Evolutionary conservation across 768 basidiomycete species (phyloP), one percentile per base, ranked within the genome.

Genomic region (Panellus pusillus): DNA sequence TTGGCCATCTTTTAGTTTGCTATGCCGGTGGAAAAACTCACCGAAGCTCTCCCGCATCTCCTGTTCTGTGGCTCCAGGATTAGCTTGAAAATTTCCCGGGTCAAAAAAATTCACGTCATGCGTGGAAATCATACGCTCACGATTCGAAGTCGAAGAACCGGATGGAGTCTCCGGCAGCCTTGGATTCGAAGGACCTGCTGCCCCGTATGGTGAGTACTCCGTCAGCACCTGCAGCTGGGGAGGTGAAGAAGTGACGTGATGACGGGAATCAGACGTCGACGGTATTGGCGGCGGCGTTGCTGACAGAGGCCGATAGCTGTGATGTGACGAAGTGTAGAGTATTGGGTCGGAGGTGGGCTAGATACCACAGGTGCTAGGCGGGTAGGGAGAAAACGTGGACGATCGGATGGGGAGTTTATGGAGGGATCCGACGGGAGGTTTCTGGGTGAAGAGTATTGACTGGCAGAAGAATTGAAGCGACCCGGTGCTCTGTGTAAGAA

Each of bases 11-110:
- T 13, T 9, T 6, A 18, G 2, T 13, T 18, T 12, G 12, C 3
- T 41, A 3, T 44, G 14, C 37, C 12, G 39, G 9, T 9, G 17
- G 39, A 41, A 29, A 31, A 32, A 18, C 59, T 42, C 11, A 53
- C 59, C 55, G 27, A 61, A 61, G 36, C 48, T 57, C 20, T 61
- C 59, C 24, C 54, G 50, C 11, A 39, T n/a, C 24, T 54, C 58
- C 38, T 53, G 56, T 18, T 57, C 56, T 15, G 51, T 53, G 17
- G 56, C 55, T 13, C 55, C 55, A 19, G 50, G 54, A 46, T 50
- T 44, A n/a, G 55, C 55, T 57, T 14, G 24, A 46, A 39, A 49
- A 29, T 48, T 2, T 35, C 32, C 9, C 32, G 32, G 32, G 32
- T 35, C 32, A 35, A 35, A 11, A 35, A 35, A 9, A 35, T 35